Conservation (phyloP, 2,329 filamentous ascomycete species). For the Fusarium chaquense region DNA sequence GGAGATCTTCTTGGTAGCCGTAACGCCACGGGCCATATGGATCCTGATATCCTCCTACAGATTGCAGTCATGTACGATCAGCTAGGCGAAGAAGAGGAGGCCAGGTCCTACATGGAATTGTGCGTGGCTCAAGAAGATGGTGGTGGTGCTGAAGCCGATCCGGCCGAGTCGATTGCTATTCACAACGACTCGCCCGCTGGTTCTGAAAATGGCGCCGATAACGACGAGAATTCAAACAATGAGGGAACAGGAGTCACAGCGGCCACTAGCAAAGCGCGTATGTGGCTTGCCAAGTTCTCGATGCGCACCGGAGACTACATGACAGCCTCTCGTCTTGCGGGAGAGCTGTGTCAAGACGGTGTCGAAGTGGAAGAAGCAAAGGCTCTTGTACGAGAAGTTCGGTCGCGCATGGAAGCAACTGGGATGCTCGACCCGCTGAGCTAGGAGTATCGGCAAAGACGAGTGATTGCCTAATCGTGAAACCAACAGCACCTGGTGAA, state of each 20-base stretch:
- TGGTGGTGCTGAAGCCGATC: constrained; percentile 57
- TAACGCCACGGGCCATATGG: constrained; percentile 72
- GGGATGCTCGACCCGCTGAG: constrained; percentile 48
- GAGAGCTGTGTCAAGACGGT: constrained; percentile 94
- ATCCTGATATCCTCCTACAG: constrained; percentile 90
- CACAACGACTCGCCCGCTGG: constrained; percentile 65
- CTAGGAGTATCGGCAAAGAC: constrained; percentile 38
- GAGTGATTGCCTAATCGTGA: constrained; percentile 13
- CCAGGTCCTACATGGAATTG: constrained; percentile 94
- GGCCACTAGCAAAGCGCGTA: constrained; percentile 89
- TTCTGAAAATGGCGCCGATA: constrained; percentile 55
- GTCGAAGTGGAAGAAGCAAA: constrained; percentile 98
- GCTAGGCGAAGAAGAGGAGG: constrained; percentile 80
- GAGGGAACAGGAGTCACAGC: constrained; percentile 86
- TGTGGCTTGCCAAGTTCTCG: constrained; percentile 91
- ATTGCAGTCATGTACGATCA: constrained; percentile 92
- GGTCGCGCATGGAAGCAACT: constrained; percentile 76
- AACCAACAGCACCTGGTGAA: neutral
- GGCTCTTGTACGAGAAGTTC: constrained; percentile 86
- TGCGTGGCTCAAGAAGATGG: constrained; percentile 94
- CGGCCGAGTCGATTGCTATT: constrained; percentile 65
- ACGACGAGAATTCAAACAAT: constrained; percentile 51
- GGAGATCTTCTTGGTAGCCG: constrained; percentile 61
- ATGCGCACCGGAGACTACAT: constrained; percentile 80
- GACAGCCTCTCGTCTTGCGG: constrained; percentile 83